Percentiles rank a stretch among this genome's conserved stretches.
These are phyloP conservation scores for Guillardia theta DNA, from an alignment of 78 protist species.

Conservation along the genomic window DNA sequence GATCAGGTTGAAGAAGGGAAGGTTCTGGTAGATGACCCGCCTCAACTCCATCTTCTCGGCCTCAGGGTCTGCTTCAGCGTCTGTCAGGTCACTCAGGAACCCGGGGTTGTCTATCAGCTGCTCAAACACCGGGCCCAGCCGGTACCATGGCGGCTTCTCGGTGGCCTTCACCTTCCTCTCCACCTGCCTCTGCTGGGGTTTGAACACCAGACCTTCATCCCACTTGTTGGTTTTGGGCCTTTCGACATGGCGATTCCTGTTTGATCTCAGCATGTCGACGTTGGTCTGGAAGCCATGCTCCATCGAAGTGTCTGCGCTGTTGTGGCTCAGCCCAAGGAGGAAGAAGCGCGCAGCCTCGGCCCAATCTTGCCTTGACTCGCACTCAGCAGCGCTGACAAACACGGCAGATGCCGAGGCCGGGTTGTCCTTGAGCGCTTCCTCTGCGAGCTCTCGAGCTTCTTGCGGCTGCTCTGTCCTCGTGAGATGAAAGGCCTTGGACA, in stretches of 20 bases:
- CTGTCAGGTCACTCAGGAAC: background rate
- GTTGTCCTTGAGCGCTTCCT: no score
- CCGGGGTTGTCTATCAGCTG: background rate
- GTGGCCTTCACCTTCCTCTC: background rate
- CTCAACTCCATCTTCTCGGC: background rate
- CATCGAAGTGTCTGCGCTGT: background rate
- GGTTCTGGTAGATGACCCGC: background rate
- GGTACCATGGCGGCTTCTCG: background rate
- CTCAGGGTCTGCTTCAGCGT: background rate
- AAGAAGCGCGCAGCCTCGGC: background rate
- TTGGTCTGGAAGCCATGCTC: conserved; percentile 1
- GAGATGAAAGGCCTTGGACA: no score
- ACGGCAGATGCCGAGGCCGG: no score
- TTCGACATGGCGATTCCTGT: background rate
- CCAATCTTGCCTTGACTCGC: conserved; percentile 16
- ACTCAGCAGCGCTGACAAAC: background rate
- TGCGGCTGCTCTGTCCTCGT: no score
- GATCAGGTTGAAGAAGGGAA: background rate
- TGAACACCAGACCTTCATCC: background rate
- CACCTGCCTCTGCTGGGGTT: background rate
- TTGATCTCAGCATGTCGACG: background rate
- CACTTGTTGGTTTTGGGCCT: background rate
- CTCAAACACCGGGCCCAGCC: background rate
- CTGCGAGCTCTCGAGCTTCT: no score
- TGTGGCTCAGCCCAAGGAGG: background rate